phyloP scores from a whole-genome alignment of 208 protist species.

The Acanthamoeba healyi region DNA sequence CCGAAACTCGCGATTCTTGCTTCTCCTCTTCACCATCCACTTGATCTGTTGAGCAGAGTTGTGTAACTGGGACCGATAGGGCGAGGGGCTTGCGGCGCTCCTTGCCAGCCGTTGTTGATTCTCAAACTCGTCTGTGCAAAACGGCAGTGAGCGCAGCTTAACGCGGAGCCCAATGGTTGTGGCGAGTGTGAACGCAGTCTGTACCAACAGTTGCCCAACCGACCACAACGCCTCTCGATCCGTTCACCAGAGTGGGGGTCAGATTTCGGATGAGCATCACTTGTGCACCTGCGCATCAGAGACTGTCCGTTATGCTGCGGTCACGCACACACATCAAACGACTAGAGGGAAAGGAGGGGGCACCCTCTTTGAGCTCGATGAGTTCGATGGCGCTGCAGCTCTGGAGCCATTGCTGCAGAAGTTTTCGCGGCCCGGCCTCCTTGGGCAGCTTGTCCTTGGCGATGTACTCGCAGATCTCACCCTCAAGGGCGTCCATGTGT shows the following conservation, averaged over 20 bases:
- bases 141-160: too few species aligned
- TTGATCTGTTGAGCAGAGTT: background rate
- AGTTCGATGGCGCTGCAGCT: background rate
- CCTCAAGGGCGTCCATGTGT: background rate
- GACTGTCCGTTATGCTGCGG: too few species aligned
- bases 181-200: too few species aligned
- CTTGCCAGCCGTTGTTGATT: too few species aligned
- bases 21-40: too few species aligned
- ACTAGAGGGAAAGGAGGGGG: too few species aligned
- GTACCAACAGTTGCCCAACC: too few species aligned
- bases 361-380: background rate
- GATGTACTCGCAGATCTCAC: background rate
- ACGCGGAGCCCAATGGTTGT: too few species aligned
- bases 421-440: background rate
- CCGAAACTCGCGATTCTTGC: too few species aligned
- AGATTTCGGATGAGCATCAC: conserved; percentile 87
- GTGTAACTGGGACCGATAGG: background rate
- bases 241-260: conserved; percentile 83
- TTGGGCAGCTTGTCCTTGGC: background rate
- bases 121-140: too few species aligned
- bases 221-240: conserved; percentile 73
- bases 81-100: conserved; percentile 4
- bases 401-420: background rate
- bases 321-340: background rate
- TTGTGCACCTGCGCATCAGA: conserved; percentile 83